Conservation (phyloP, 2,329 filamentous ascomycete genomes). For the Cladosporium colombiae region DNA sequence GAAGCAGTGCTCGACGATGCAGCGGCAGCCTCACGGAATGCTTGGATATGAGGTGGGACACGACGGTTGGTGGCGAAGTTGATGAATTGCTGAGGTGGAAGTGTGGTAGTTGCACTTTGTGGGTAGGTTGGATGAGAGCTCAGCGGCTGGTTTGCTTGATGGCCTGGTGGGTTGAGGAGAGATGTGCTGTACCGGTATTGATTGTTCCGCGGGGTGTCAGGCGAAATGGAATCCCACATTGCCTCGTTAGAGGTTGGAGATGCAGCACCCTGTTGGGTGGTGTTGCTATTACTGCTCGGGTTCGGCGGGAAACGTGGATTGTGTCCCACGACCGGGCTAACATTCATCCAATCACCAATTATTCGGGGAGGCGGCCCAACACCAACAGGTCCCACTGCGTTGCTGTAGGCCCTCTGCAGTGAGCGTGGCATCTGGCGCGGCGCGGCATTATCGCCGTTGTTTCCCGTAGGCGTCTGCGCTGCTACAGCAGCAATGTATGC, state of each 20-base stretch:
- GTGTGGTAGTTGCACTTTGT: background rate
- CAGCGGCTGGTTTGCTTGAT: slow-evolving; percentile 8
- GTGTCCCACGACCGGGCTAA: slow-evolving; percentile 27
- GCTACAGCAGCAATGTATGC: slow-evolving; percentile 29
- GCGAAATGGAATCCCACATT: slow-evolving; percentile 27
- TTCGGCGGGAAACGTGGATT: slow-evolving; percentile 17
- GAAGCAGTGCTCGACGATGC: slow-evolving; percentile 23
- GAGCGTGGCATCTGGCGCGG: slow-evolving; percentile 28
- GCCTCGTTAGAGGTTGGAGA: slow-evolving; percentile 25
- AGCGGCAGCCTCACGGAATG: slow-evolving; percentile 33
- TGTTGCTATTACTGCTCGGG: slow-evolving; percentile 23
- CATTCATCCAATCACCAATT: slow-evolving; percentile 33
- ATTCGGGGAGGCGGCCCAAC: slow-evolving; percentile 26
- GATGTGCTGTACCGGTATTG: slow-evolving; percentile 32
- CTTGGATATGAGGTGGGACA: slow-evolving; percentile 36
- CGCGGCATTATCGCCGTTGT: background rate
- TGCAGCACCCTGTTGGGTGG: slow-evolving; percentile 6
- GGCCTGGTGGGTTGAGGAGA: slow-evolving; percentile 30
- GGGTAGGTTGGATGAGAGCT: background rate
- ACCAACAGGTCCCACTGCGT: slow-evolving; percentile 29
- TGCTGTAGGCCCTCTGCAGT: slow-evolving; percentile 36
- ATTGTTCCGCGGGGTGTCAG: slow-evolving; percentile 20
- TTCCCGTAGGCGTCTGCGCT: background rate
- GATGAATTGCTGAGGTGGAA: slow-evolving; percentile 14
- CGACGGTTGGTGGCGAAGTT: slow-evolving; percentile 21